A percentile compares a stretch with the other conserved stretches of the same genome.
Conservation (phyloP, 306 rosid species). For the Cicer pinnatifidum region DNA sequence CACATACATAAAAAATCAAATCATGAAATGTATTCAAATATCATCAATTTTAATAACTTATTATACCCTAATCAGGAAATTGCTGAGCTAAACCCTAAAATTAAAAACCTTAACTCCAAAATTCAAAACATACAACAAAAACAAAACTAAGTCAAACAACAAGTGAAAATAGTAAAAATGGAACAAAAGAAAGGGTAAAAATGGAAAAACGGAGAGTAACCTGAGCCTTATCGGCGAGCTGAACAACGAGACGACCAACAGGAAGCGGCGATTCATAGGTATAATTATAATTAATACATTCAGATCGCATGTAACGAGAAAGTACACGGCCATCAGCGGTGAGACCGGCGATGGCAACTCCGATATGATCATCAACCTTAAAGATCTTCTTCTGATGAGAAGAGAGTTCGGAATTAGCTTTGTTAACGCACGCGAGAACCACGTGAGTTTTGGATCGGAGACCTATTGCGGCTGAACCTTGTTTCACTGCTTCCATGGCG, state of each 20-base stretch:
- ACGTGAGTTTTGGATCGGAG: constrained; percentile 95
- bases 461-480: constrained; percentile 96
- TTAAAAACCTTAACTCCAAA: constrained; percentile 13
- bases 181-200: background rate
- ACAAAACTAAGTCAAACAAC: background rate
- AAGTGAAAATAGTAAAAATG: background rate
- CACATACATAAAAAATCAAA: background rate
- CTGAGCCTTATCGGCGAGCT: constrained; percentile 97
- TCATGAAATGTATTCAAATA: background rate
- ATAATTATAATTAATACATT: constrained; percentile 78
- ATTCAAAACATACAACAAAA: background rate
- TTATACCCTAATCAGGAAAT: background rate
- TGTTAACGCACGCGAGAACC: constrained; percentile 89
- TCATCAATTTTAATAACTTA: background rate
- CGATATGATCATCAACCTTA: constrained; percentile 97
- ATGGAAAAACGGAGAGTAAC: constrained; percentile 42
- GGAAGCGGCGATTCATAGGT: constrained; percentile 95
- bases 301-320: constrained; percentile 90
- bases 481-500: constrained; percentile 98
- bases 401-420: constrained; percentile 87
- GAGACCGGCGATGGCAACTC: constrained; percentile 94
- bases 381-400: constrained; percentile 99
- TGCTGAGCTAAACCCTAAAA: background rate
- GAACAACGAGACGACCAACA: constrained; percentile 93
- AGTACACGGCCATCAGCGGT: constrained; percentile 98